phyloP scores from a whole-genome alignment of 129 eudicot species.

The carrot (Daucus carota) region DNA sequence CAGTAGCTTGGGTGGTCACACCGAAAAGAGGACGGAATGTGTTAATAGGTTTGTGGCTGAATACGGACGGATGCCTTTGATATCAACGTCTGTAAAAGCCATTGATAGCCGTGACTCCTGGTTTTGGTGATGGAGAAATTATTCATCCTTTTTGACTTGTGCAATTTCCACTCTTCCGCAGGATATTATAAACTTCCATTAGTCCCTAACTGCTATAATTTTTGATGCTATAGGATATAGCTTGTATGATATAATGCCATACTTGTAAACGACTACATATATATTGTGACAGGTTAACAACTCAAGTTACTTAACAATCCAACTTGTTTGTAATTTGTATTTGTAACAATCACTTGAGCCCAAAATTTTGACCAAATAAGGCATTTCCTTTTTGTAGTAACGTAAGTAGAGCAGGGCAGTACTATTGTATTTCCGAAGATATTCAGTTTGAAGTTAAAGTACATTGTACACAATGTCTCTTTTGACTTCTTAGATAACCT shows the following conservation, averaged over 20 bases:
- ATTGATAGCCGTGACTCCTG: constrained; percentile 69
- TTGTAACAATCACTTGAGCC: not conserved
- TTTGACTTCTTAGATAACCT: no score
- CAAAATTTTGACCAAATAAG: not conserved
- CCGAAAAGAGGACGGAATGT: constrained; percentile 58
- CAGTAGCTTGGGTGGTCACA: constrained; percentile 90
- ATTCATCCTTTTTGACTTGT: not conserved
- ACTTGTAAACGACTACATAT: no score
- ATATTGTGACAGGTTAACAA: not conserved
- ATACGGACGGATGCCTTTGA: constrained; percentile 73
- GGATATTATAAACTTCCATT: not conserved
- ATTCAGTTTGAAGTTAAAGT: no score
- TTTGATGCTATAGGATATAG: not conserved
- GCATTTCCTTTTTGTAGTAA: not conserved
- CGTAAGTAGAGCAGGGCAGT: not conserved
- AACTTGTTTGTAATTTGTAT: not conserved
- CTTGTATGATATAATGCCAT: not conserved
- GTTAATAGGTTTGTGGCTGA: constrained; percentile 64
- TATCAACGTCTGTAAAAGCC: constrained; percentile 70
- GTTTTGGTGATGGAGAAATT: constrained; percentile 63
- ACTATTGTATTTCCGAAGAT: no score
- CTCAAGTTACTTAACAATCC: not conserved
- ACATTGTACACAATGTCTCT: no score
- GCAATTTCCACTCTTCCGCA: not conserved
- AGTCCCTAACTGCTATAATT: not conserved